These are phyloP conservation scores for Globisporangium sylvaticum DNA, from an alignment of 352 stramenopile species.

Conservation along the genomic window DNA sequence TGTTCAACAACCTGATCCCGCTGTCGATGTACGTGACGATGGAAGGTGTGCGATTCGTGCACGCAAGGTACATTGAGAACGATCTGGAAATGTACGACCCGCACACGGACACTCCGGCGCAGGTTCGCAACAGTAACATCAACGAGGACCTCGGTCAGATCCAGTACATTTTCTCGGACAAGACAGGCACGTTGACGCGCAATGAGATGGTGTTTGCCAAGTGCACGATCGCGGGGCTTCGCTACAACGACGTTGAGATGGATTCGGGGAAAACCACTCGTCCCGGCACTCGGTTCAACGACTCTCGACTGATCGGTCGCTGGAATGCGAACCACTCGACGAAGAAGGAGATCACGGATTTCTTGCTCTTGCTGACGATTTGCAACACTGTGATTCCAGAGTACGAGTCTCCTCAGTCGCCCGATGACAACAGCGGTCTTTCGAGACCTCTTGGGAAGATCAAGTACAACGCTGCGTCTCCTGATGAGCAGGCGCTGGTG, in stretches of 20 bases:
- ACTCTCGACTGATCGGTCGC: constrained; percentile 61
- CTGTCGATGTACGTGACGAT: constrained; percentile 93
- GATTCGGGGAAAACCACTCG: constrained; percentile 35
- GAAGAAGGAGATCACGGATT: constrained; percentile 84
- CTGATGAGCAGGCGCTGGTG: constrained; percentile 80
- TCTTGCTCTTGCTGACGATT: constrained; percentile 78
- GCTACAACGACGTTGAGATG: constrained; percentile 89
- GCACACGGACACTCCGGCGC: constrained; percentile 69
- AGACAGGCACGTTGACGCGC: constrained; percentile 81
- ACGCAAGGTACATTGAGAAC: constrained; percentile 79
- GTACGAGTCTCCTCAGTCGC: constrained; percentile 30
- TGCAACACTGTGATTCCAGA: constrained; percentile 88
- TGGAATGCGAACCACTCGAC: constrained; percentile 80
- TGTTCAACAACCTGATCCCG: constrained; percentile 94
- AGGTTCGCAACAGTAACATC: constrained; percentile 85
- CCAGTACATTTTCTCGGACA: constrained; percentile 90
- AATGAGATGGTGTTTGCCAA: constrained; percentile 92
- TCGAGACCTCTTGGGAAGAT: constrained; percentile 17
- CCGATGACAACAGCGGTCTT: constrained; percentile 13
- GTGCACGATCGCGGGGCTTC: constrained; percentile 87
- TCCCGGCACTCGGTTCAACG: constrained; percentile 78
- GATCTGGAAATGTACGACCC: constrained; percentile 84
- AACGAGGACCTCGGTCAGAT: constrained; percentile 89
- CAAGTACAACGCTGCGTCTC: constrained; percentile 85
- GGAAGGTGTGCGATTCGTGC: constrained; percentile 85